Conservation (phyloP, 805 yeast species). For the Clavispora vitiphila region DNA sequence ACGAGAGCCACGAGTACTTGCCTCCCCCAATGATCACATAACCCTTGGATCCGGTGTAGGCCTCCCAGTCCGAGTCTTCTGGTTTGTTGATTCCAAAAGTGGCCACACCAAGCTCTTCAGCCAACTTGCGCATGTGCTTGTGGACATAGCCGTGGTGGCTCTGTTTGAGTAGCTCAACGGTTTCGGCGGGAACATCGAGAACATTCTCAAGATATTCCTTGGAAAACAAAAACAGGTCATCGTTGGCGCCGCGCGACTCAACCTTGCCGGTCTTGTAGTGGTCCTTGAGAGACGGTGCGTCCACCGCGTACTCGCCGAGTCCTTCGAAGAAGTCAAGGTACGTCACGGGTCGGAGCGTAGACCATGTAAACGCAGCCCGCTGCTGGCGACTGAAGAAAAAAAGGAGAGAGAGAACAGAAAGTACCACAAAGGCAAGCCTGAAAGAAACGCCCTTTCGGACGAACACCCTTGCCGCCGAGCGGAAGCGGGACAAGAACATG, state of each 20-base stretch:
- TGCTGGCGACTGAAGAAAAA: not conserved
- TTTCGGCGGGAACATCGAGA: conserved; percentile 33
- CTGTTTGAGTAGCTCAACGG: conserved; percentile 28
- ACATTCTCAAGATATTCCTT: conserved; percentile 42
- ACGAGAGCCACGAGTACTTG: conserved; percentile 45
- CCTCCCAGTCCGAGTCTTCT: conserved; percentile 37
- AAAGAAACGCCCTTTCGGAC: not conserved
- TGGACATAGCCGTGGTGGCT: conserved; percentile 34
- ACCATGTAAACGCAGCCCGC: not conserved
- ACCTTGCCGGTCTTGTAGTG: conserved; percentile 42
- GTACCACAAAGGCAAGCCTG: not conserved
- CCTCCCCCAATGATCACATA: conserved; percentile 53
- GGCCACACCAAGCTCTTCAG: conserved; percentile 20
- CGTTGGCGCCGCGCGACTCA: conserved; percentile 36
- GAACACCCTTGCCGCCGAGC: not conserved
- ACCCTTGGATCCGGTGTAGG: conserved; percentile 29
- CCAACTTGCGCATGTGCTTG: conserved; percentile 24
- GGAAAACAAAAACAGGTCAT: conserved; percentile 38
- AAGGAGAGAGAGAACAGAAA: not conserved
- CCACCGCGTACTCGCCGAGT: conserved; percentile 31
- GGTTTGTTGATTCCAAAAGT: conserved; percentile 33
- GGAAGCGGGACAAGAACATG: not conserved
- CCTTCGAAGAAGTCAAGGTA: conserved; percentile 23
- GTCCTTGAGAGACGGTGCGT: conserved; percentile 35
- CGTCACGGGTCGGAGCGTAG: not conserved